A percentile compares a stretch with the other conserved stretches of the same genome.
These are phyloP conservation scores for Sordariomycetes sp. DNA, from an alignment of 2,329 filamentous ascomycete species.

Conservation along the genomic window DNA sequence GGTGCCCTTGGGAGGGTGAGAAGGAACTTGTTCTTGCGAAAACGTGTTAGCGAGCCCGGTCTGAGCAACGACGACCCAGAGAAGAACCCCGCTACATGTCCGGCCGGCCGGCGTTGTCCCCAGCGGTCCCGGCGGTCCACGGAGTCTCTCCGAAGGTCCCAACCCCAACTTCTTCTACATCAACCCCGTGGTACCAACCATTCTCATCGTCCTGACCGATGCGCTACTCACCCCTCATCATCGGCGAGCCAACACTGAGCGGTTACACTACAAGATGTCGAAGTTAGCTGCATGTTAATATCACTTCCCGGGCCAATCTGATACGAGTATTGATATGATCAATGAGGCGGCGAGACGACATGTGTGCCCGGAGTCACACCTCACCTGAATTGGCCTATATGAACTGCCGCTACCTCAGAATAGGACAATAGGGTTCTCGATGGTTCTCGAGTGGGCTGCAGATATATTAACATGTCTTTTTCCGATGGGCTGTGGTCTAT, in stretches of 20 bases:
- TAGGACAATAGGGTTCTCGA: neutral
- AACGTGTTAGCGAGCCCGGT: no score
- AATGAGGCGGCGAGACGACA: neutral
- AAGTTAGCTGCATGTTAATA: neutral
- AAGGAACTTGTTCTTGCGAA: slow-evolving; percentile 3
- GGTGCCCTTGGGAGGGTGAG: neutral
- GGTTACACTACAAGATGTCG: neutral
- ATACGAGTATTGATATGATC: neutral
- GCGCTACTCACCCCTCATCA: neutral
- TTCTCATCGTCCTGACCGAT: neutral
- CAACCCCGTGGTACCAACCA: neutral
- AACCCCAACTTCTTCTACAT: no score
- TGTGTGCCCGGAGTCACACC: neutral
- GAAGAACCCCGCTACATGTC: no score
- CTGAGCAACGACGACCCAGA: no score
- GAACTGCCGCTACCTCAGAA: neutral
- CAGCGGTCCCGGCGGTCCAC: no score
- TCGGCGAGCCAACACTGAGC: neutral
- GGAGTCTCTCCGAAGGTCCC: no score
- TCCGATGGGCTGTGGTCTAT: neutral
- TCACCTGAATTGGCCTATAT: slow-evolving; percentile 1
- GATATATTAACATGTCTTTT: neutral
- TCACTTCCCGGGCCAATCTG: neutral
- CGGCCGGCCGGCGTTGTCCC: no score
- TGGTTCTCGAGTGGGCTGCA: neutral